These are phyloP conservation scores for Davidsoniella neocaledoniae DNA, from an alignment of 2,329 filamentous ascomycete species.

Conservation along the genomic window DNA sequence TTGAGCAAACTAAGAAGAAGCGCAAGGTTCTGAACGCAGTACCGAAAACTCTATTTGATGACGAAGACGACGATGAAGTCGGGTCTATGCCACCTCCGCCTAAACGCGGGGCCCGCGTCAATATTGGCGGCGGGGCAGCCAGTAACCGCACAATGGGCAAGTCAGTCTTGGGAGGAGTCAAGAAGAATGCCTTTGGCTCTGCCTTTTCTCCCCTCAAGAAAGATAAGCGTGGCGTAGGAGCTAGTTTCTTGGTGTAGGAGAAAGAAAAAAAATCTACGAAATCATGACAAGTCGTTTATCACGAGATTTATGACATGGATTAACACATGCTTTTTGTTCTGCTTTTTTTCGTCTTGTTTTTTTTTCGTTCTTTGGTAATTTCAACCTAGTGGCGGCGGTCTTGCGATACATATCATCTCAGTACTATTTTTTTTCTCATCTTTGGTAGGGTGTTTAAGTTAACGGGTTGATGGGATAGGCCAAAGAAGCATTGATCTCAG, in stretches of 20 bases:
- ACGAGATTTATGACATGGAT: neutral
- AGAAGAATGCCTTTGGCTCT: slow-evolving; percentile 26
- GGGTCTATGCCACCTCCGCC: neutral
- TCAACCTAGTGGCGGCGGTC: neutral
- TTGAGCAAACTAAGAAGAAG: slow-evolving; percentile 47
- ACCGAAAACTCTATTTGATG: slow-evolving; percentile 48
- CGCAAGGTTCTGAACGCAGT: slow-evolving; percentile 43
- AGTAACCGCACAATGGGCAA: slow-evolving; percentile 2
- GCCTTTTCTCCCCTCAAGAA: slow-evolving; percentile 58
- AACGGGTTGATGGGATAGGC: no score
- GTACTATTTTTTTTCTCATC: no score
- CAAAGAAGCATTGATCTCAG: no score
- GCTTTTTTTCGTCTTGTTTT: slow-evolving; percentile 1
- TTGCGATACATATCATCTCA: neutral
- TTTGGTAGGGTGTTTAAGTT: no score
- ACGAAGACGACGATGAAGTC: slow-evolving; percentile 33
- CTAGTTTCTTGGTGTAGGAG: slow-evolving; percentile 38
- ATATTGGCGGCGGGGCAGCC: slow-evolving; percentile 8
- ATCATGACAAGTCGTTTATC: neutral
- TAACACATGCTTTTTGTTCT: neutral
- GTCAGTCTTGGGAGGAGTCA: slow-evolving; percentile 18
- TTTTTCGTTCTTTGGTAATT: neutral
- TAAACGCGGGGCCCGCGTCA: slow-evolving; percentile 11
- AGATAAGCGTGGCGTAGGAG: slow-evolving; percentile 44
- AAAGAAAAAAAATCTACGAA: neutral